A percentile compares a stretch with the other conserved stretches of the same genome.
phyloP scores from a whole-genome alignment of 2,329 filamentous ascomycete genomes.

The Fusarium burgessii region DNA sequence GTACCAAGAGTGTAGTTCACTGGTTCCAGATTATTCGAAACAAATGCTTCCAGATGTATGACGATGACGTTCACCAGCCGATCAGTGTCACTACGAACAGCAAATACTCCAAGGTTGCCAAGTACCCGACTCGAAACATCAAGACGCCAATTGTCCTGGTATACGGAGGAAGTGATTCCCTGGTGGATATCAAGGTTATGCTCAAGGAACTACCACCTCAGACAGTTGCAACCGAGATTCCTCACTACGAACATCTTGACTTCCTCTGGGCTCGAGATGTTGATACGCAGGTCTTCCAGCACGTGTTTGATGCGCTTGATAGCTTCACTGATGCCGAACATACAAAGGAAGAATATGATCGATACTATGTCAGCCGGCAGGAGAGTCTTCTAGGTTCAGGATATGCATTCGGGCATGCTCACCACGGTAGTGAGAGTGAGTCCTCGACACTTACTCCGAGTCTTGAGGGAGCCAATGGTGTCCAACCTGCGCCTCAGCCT shows the following conservation, averaged over 20 bases:
- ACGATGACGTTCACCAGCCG: slow-evolving; percentile 88
- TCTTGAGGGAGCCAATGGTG: slow-evolving; percentile 30
- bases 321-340: slow-evolving; percentile 72
- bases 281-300: slow-evolving; percentile 84
- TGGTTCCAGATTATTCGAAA: slow-evolving; percentile 99
- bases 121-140: slow-evolving; percentile 97
- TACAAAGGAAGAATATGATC: slow-evolving; percentile 70
- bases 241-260: slow-evolving; percentile 96
- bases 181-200: slow-evolving; percentile 96
- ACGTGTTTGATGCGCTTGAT: slow-evolving; percentile 90
- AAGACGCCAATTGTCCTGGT: slow-evolving; percentile 93
- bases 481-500: slow-evolving; percentile 14
- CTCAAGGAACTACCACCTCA: slow-evolving; percentile 85
- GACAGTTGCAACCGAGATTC: slow-evolving; percentile 87
- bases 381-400: slow-evolving; percentile 61
- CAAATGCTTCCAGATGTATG: slow-evolving; percentile 97
- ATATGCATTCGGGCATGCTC: slow-evolving; percentile 41
- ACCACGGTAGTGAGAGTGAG: slow-evolving; percentile 54
- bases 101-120: slow-evolving; percentile 96
- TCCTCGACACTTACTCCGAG: slow-evolving; percentile 49
- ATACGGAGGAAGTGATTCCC: slow-evolving; percentile 92
- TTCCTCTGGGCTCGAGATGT: slow-evolving; percentile 95
- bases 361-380: slow-evolving; percentile 65
- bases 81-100: slow-evolving; percentile 76
- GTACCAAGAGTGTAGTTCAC: slow-evolving; percentile 95